Evolutionary conservation across 371 early-diverging fungal species (phyloP), one percentile per base, ranked within the genome.

Genomic region (Syncephalastrum sp.): DNA sequence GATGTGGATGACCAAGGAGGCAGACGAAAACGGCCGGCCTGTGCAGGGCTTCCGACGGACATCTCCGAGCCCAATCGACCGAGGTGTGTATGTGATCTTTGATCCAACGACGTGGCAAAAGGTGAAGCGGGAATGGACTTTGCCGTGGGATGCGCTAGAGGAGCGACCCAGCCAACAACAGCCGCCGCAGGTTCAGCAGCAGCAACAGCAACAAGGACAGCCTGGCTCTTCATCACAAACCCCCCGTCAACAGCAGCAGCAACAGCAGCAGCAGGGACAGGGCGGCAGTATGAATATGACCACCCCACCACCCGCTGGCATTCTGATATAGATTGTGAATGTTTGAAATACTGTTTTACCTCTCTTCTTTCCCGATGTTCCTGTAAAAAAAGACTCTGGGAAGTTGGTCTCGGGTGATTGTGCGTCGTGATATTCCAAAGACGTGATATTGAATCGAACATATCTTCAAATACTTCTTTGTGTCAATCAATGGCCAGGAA

Each of bases 71-170:
- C 67, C 70, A 27, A 87, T 79, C 45, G 95, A 95, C 66, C 81
- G 88, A 29, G 91, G 92, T 42, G 72, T 81, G 38, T 95, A 86
- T 64, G 69, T 91, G 43, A 90, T 92, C 59, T 95, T 93, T 69
- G 95, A 94, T 61, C 91, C 91, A 4, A 78, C 75, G 14, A 75
- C 77, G 33, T 94, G 94, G 94, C 81, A 82, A 59, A 84, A 84
- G 58, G 87, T 91, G 52, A 88, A 88, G 63, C 89, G 89, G 73
- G 94, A 94, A 56, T 86, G 82, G 65, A 75, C 89, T 50, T 75
- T 93, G 5, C 64, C 84, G 48, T 92, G 89, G 72, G 93, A 93
- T 56, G 74, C 83, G 23, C 72, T 95, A 48, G 95, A 94, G 70
- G 93, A 91, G 53, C 86, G 91, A 59, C 67, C 73, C 17, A 71